Evolutionary conservation across 305 asterid species (phyloP), one percentile per base, ranked within the genome.

Genomic region (Coffea humblotiana): DNA sequence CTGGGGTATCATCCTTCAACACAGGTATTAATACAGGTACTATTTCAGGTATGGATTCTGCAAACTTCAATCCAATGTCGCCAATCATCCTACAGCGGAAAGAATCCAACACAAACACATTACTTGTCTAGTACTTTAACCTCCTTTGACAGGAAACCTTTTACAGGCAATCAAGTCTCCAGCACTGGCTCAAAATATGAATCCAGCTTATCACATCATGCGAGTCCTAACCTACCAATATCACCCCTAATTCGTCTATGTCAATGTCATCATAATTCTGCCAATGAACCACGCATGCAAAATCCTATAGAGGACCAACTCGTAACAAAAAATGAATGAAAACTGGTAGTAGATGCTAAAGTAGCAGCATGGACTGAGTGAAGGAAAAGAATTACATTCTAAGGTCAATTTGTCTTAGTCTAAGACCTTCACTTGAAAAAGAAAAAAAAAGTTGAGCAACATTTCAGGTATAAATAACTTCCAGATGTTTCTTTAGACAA

Each of bases 1-100:
- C 94, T 8, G 98, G 98, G 66, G 89, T 86, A 67, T 89, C 97
- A 72, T 95, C 99, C 75, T 87, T 89, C 89, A 93, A 77, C 83
- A 87, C 89, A 79, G 90, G 87, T 61, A 91, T 84, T 75, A 95
- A 85, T 67, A 88, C 91, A 54, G 98, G 99, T 74, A 96, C 85
- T 29, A 94, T 90, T 83, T 91, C 97, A 80, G 97, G 96, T 78
- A 94, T 83, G 85, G 91, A 84, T 85, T 94, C 92, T 78, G 84
- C 78, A 87, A 90, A 89, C 87, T 90, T 90, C 90, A 91, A 82
- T 76, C 98, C 99, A 86, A 96, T 86, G 83, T 86, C 91, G 75
- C 96, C 91, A 78, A 92, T 82, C 86, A 92, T 84, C 95, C 99
- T 96, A 89, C 83, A 83, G 13, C 49, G 48, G 67, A 80, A 68